A percentile compares a stretch with the other conserved stretches of the same genome.
Evolutionary conservation across 2,329 filamentous ascomycete species (phyloP).

Genomic region (Paramyrothecium roridum): DNA sequence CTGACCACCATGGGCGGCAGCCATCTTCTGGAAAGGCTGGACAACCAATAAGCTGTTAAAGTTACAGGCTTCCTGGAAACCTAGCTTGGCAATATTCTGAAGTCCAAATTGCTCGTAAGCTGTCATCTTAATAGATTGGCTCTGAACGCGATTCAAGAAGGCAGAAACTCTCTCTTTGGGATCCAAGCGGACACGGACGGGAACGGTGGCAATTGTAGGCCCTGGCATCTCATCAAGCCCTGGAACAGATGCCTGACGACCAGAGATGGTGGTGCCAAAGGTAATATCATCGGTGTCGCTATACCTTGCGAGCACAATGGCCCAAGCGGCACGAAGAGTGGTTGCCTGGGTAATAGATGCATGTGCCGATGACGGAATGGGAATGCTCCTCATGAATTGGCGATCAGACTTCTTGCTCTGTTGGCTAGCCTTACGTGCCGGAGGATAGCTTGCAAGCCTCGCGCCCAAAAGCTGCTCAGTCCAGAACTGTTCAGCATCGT

Average conservation of each 20-base stretch:
- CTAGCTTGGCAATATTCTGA: conserved; percentile 18
- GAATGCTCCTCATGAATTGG: neutral
- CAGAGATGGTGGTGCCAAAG: neutral
- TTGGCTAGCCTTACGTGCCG: neutral
- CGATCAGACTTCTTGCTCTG: neutral
- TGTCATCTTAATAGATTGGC: conserved; percentile 15
- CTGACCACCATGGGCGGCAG: neutral
- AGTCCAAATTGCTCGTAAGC: conserved; percentile 21
- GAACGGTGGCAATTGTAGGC: conserved; percentile 11
- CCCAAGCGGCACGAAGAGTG: neutral
- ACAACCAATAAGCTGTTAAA: conserved; percentile 6
- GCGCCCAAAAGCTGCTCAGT: neutral
- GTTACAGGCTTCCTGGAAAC: conserved; percentile 6
- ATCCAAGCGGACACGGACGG: conserved; percentile 7
- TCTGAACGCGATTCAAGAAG: conserved; percentile 14
- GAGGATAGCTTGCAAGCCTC: neutral
- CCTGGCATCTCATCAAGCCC: conserved; percentile 7
- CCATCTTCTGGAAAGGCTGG: conserved; percentile 4
- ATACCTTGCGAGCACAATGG: neutral
- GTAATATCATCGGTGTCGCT: neutral
- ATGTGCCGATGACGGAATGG: neutral
- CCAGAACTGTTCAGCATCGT: neutral
- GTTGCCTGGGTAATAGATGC: neutral
- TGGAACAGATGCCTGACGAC: conserved; percentile 8
- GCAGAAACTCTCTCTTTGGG: conserved; percentile 1